A percentile compares a stretch with the other conserved stretches of the same genome.
Evolutionary conservation across 352 stramenopile genomes (phyloP).

Genomic region (Phytophthora multivora): DNA sequence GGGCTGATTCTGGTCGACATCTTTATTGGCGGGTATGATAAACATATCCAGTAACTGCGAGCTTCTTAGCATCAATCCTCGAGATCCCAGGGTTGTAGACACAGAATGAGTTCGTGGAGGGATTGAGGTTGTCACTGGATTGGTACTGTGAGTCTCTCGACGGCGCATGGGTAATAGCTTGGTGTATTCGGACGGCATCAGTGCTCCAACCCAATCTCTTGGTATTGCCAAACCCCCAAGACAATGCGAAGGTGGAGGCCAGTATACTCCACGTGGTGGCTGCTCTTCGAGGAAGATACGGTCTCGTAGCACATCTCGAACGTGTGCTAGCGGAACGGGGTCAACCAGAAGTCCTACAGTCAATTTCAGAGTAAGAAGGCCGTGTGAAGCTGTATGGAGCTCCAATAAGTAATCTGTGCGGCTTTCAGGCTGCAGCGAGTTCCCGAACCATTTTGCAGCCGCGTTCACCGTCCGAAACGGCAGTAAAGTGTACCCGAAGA

Average conservation of each 20-base stretch:
- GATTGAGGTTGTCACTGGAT: neutral
- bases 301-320: conserved; percentile 58
- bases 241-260: conserved; percentile 55
- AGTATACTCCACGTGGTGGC: conserved; percentile 52
- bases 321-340: conserved; percentile 51
- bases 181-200: conserved; percentile 77
- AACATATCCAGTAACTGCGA: no score
- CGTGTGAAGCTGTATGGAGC: conserved; percentile 58
- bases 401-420: conserved; percentile 71
- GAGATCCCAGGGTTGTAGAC: neutral
- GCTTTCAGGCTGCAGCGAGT: conserved; percentile 53
- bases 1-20: conserved; percentile 1
- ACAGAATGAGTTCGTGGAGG: neutral
- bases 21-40: no score
- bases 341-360: conserved; percentile 75
- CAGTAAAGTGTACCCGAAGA: conserved; percentile 63
- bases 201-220: conserved; percentile 65
- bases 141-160: neutral
- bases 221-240: conserved; percentile 53
- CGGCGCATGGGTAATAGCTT: conserved; percentile 52
- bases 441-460: conserved; percentile 62
- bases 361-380: conserved; percentile 75
- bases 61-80: neutral
- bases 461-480: conserved; percentile 59
- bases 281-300: conserved; percentile 64